Evolutionary conservation across 73 alveolate species (phyloP).

Genomic region (Paramecium sexaurelia): DNA sequence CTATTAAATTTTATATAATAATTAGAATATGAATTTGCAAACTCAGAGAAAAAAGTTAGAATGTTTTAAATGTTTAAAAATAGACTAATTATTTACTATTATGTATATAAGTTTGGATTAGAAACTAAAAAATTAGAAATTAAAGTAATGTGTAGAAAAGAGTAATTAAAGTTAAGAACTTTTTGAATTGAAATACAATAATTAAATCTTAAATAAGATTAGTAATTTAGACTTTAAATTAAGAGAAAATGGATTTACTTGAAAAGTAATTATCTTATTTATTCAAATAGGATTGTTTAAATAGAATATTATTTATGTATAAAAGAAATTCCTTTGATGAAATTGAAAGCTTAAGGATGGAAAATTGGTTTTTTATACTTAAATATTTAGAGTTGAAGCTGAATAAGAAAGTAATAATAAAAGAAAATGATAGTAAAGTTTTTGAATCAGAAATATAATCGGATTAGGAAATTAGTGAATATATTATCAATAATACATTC

Average conservation of each 20-base stretch:
- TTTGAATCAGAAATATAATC: slow-evolving; percentile 9
- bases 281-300: neutral
- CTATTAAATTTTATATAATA: neutral
- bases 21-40: neutral
- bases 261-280: neutral
- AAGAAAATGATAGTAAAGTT: neutral
- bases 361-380: neutral
- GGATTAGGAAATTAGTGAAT: neutral
- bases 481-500: slow-evolving; percentile 32
- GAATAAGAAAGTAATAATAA: neutral
- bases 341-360: neutral
- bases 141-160: neutral
- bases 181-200: neutral
- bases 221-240: neutral
- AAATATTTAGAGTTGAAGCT: neutral
- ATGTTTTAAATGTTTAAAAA: neutral
- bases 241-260: neutral
- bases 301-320: neutral
- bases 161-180: neutral
- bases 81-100: neutral
- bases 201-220: neutral
- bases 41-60: neutral
- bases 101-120: neutral
- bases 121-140: neutral
- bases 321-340: neutral